These are phyloP conservation scores for Triticum turgidum DNA, from an alignment of 176 grass and related monocot species.

Conservation along the genomic window DNA sequence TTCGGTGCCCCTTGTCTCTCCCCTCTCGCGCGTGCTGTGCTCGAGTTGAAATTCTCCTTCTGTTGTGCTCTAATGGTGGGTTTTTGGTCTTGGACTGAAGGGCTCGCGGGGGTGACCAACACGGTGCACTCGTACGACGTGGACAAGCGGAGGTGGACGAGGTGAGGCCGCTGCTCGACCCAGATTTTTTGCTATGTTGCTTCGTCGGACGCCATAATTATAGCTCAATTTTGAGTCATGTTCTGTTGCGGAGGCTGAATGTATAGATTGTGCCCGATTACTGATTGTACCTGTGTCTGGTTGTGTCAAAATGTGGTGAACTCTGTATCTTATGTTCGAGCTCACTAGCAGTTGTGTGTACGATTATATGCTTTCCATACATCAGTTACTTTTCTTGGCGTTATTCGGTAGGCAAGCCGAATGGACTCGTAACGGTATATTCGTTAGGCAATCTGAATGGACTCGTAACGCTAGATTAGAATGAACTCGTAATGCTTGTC, in stretches of 20 bases:
- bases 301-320: neutral
- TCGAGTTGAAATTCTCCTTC: neutral
- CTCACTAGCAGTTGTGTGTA: neutral
- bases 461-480: neutral
- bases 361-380: neutral
- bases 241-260: neutral
- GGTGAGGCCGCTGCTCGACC: slow-evolving; percentile 29
- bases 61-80: slow-evolving; percentile 20
- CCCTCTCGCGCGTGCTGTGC: neutral
- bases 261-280: neutral
- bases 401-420: neutral
- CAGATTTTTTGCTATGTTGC: neutral
- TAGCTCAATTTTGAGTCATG: slow-evolving; percentile 17
- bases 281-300: neutral
- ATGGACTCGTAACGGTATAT: neutral
- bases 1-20: slow-evolving; percentile 27
- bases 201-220: neutral
- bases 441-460: neutral
- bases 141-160: slow-evolving; percentile 70
- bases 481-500: neutral
- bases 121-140: slow-evolving; percentile 92
- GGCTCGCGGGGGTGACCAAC: slow-evolving; percentile 94
- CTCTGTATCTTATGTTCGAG: slow-evolving; percentile 11
- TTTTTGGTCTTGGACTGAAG: slow-evolving; percentile 32
- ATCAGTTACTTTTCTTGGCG: neutral